Evolutionary conservation across 1,139 yeast genomes (phyloP).

Genomic region (Magnusiomyces suaveolens): DNA sequence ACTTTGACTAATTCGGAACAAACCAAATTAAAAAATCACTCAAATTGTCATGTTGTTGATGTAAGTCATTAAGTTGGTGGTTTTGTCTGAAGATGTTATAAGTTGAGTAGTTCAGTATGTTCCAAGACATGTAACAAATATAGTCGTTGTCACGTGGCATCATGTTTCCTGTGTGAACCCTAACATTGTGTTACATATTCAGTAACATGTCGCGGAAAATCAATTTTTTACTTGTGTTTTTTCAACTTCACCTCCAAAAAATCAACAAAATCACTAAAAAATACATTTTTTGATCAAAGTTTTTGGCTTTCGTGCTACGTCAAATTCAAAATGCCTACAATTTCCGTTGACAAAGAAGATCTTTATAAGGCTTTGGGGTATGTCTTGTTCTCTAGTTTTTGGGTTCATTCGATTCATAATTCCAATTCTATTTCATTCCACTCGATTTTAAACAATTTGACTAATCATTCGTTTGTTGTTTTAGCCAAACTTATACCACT

Average conservation of each 20-base stretch:
- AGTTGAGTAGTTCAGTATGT: too few species aligned
- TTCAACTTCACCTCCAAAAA: neutral
- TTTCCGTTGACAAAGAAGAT: constrained; percentile 89
- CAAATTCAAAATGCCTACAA: constrained; percentile 74
- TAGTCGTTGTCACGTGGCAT: too few species aligned
- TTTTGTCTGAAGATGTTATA: too few species aligned
- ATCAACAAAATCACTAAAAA: neutral
- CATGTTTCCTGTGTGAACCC: too few species aligned
- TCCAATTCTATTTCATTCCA: neutral
- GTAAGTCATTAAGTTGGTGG: too few species aligned
- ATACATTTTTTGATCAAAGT: neutral
- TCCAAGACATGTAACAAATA: too few species aligned
- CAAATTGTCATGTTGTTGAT: too few species aligned
- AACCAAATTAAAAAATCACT: too few species aligned
- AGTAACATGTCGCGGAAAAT: neutral
- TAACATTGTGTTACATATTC: neutral
- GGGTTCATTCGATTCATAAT: neutral
- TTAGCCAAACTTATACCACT: constrained; percentile 61
- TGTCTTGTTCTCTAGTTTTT: neutral
- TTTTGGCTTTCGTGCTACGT: neutral
- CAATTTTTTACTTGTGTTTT: too few species aligned
- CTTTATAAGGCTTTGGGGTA: constrained; percentile 62
- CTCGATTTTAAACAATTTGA: neutral
- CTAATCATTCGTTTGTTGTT: neutral
- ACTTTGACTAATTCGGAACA: too few species aligned